Evolutionary conservation across 441 rosid genomes (phyloP).

Genomic region (Metrosideros polymorpha): DNA sequence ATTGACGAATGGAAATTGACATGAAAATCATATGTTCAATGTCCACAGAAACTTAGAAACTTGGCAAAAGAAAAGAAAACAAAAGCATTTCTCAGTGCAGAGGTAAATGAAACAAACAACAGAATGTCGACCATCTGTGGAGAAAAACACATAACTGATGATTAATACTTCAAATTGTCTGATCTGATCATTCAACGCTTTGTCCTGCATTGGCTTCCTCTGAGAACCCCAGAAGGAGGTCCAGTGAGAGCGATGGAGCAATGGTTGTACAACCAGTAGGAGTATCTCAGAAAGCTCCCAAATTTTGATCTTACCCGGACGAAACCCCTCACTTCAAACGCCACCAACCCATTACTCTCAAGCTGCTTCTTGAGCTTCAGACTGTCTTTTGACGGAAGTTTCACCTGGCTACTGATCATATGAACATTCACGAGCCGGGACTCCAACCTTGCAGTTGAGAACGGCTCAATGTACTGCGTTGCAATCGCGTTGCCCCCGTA

Average conservation of each 20-base stretch:
- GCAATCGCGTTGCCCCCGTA: conserved; percentile 48
- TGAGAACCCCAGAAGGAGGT: conserved; percentile 62
- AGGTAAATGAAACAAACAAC: not conserved
- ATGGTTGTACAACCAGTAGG: conserved; percentile 49
- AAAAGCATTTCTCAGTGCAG: not conserved
- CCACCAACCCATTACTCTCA: conserved; percentile 23
- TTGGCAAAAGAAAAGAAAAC: not conserved
- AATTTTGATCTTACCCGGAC: conserved; percentile 56
- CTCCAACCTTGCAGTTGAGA: conserved; percentile 35
- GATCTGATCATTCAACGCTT: conserved; percentile 35
- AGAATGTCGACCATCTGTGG: not conserved
- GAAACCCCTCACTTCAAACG: conserved; percentile 39
- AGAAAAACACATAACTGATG: not conserved
- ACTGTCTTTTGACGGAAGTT: conserved; percentile 30
- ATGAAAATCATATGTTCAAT: not conserved
- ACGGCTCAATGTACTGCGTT: conserved; percentile 53
- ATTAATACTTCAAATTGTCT: not conserved
- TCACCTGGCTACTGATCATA: conserved; percentile 66
- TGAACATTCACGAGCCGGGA: conserved; percentile 36
- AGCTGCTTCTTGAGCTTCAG: conserved; percentile 40
- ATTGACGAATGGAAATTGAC: not conserved
- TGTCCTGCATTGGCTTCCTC: conserved; percentile 45
- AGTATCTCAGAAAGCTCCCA: conserved; percentile 53
- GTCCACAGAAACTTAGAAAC: not conserved
- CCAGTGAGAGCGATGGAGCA: conserved; percentile 40